Percentiles rank a stretch among this genome's conserved stretches.
phyloP scores from a whole-genome alignment of 2,329 filamentous ascomycete genomes.

The Xylariaceae sp. region DNA sequence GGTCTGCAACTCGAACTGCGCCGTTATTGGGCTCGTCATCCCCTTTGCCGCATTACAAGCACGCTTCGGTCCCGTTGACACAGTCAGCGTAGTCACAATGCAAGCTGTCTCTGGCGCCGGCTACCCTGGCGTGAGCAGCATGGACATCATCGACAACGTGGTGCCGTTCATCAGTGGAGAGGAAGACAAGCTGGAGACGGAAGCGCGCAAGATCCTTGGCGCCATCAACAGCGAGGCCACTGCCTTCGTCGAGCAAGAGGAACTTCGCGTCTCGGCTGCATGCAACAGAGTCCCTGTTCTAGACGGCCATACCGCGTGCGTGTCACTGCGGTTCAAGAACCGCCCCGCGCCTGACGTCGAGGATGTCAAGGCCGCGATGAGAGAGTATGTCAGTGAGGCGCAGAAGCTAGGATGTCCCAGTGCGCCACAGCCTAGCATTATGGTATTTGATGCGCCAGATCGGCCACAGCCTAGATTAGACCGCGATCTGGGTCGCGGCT shows the following conservation, averaged over 20 bases:
- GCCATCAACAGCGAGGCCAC: slow-evolving; percentile 72
- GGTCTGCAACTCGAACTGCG: slow-evolving; percentile 98
- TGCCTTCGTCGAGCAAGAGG: slow-evolving; percentile 76
- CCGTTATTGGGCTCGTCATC: slow-evolving; percentile 94
- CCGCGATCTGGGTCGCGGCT: slow-evolving; percentile 82
- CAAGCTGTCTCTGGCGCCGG: slow-evolving; percentile 94
- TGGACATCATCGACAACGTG: slow-evolving; percentile 97
- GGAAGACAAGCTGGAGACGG: slow-evolving; percentile 94
- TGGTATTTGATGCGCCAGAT: slow-evolving; percentile 88
- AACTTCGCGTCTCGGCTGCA: slow-evolving; percentile 80
- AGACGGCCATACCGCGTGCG: slow-evolving; percentile 94
- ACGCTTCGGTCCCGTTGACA: slow-evolving; percentile 82
- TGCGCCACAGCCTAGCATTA: slow-evolving; percentile 80
- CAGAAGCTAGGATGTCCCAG: slow-evolving; percentile 85
- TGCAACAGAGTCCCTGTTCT: slow-evolving; percentile 96
- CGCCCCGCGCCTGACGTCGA: slow-evolving; percentile 76
- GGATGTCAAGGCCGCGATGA: slow-evolving; percentile 79
- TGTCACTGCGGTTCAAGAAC: slow-evolving; percentile 82
- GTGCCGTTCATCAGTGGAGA: slow-evolving; percentile 93
- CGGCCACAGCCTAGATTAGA: slow-evolving; percentile 91
- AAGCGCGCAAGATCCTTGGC: slow-evolving; percentile 94
- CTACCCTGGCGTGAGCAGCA: slow-evolving; percentile 86
- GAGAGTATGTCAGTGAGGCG: slow-evolving; percentile 81
- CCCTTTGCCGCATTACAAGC: slow-evolving; percentile 90
- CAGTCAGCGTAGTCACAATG: slow-evolving; percentile 83